These are phyloP conservation scores for Lentinula guzmanii DNA, from an alignment of 768 basidiomycete genomes.

Conservation along the genomic window DNA sequence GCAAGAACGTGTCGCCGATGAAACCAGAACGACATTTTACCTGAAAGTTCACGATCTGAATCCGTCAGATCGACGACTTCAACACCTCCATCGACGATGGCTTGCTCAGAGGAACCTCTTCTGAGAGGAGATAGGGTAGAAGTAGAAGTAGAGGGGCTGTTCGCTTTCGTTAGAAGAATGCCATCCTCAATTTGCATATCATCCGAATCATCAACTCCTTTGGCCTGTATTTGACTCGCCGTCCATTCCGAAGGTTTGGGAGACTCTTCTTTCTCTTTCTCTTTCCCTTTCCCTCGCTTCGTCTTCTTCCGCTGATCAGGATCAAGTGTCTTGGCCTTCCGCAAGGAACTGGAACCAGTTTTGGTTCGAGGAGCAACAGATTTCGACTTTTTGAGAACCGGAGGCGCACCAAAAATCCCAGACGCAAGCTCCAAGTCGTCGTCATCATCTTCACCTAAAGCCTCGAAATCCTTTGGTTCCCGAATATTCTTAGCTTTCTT, in stretches of 20 bases:
- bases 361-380: constrained; percentile 21
- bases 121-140: background rate
- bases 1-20: constrained; percentile 1
- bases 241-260: constrained; percentile 16
- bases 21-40: background rate
- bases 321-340: constrained; percentile 40
- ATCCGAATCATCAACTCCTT: constrained; percentile 46
- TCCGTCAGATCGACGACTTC: constrained; percentile 10
- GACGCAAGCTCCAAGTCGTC: constrained; percentile 63
- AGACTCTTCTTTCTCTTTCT: background rate
- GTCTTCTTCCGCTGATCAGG: constrained; percentile 17
- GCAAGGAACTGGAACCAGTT: constrained; percentile 28
- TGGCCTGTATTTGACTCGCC: constrained; percentile 35
- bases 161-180: constrained; percentile 12
- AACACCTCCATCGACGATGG: constrained; percentile 3
- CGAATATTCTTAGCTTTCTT: constrained; percentile 38
- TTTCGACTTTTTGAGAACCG: constrained; percentile 34
- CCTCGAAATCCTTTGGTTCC: constrained; percentile 38
- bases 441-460: constrained; percentile 58
- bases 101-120: background rate
- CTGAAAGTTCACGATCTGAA: constrained; percentile 15
- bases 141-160: background rate
- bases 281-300: constrained; percentile 19
- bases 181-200: constrained; percentile 52
- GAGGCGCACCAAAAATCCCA: constrained; percentile 38